Conservation (phyloP, 208 protist species). For the Acanthamoeba castellanii region DNA sequence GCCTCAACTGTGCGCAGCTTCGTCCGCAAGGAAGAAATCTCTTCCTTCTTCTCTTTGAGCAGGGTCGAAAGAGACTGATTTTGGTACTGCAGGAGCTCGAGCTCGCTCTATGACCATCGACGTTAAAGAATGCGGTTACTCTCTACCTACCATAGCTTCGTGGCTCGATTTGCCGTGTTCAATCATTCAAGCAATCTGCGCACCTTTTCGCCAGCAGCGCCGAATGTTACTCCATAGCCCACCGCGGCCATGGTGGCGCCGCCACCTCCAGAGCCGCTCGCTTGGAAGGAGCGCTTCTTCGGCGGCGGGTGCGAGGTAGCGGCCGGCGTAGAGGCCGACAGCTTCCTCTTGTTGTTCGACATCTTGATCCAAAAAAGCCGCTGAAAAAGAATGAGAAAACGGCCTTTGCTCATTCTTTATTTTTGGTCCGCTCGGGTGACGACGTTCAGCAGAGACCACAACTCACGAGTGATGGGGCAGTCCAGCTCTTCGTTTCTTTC, state of each 20-base stretch:
- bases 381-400: background rate
- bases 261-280: background rate
- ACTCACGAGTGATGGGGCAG: too few species aligned
- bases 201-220: constrained; percentile 66
- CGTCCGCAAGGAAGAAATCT: background rate
- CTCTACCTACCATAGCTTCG: background rate
- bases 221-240: constrained; percentile 64
- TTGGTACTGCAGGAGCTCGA: constrained; percentile 63
- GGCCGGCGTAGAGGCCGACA: constrained; percentile 33
- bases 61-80: constrained; percentile 60
- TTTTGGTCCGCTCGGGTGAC: too few species aligned
- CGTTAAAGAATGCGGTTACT: background rate
- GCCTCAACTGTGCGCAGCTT: constrained; percentile 20
- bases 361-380: constrained; percentile 11
- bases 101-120: constrained; percentile 17
- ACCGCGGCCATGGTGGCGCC: constrained; percentile 23
- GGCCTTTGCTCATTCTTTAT: too few species aligned
- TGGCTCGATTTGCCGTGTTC: background rate
- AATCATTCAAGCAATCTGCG: background rate
- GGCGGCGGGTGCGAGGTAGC: constrained; percentile 40
- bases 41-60: constrained; percentile 59
- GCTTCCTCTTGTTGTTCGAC: constrained; percentile 53
- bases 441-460: too few species aligned
- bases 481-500: too few species aligned
- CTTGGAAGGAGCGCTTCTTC: constrained; percentile 43